phyloP scores from a whole-genome alignment of 2,329 filamentous ascomycete species.

The Fusarium sp. region DNA sequence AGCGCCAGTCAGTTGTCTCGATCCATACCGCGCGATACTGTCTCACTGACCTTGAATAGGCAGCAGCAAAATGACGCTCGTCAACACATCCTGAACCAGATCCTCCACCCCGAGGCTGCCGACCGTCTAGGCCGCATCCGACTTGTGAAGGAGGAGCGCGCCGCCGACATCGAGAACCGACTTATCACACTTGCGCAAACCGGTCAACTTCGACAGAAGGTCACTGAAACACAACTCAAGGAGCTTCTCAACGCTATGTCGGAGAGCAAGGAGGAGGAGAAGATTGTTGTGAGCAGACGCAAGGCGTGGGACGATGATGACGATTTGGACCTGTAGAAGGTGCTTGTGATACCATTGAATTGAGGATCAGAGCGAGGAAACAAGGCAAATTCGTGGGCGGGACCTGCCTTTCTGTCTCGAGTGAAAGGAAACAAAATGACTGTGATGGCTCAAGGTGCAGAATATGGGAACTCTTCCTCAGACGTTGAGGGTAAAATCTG shows the following conservation, averaged over 20 bases:
- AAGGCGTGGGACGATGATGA: conserved; percentile 89
- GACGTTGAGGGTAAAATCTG: neutral
- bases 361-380: neutral
- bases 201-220: conserved; percentile 86
- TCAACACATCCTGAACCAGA: conserved; percentile 83
- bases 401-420: conserved; percentile 13
- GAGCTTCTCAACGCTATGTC: conserved; percentile 87
- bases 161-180: conserved; percentile 89
- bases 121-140: conserved; percentile 95
- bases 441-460: neutral
- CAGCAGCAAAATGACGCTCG: conserved; percentile 74
- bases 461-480: neutral
- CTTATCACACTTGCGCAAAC: conserved; percentile 90
- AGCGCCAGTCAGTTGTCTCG: conserved; percentile 55
- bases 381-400: conserved; percentile 2
- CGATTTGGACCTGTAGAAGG: conserved; percentile 69
- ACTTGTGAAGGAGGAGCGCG: conserved; percentile 92
- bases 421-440: conserved; percentile 12
- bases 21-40: neutral
- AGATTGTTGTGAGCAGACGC: conserved; percentile 85
- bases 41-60: neutral
- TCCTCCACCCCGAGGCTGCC: conserved; percentile 92
- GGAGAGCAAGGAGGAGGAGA: conserved; percentile 81
- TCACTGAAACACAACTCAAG: conserved; percentile 93
- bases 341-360: conserved; percentile 23